These are phyloP conservation scores for Centella asiatica DNA, from an alignment of 129 eudicot species.

Conservation along the genomic window DNA sequence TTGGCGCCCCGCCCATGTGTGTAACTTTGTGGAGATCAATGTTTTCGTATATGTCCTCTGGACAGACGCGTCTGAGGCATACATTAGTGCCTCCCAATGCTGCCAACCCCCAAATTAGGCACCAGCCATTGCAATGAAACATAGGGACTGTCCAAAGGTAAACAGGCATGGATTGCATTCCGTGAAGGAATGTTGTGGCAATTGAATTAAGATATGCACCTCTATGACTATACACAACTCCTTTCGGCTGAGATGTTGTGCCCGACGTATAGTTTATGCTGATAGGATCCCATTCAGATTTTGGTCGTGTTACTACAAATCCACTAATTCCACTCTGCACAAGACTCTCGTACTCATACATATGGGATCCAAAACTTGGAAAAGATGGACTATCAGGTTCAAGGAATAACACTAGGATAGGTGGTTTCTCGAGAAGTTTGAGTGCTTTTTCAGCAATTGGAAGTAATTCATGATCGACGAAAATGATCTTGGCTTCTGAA, in stretches of 20 bases:
- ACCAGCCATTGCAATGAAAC: conserved; percentile 99
- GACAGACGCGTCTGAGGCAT: conserved; percentile 58
- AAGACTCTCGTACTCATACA: conserved; percentile 45
- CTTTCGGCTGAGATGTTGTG: conserved; percentile 89
- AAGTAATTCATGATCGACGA: conserved; percentile 63
- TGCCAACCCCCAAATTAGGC: conserved; percentile 79
- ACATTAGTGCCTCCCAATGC: conserved; percentile 83
- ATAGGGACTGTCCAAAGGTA: conserved; percentile 91
- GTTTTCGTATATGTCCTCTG: conserved; percentile 51
- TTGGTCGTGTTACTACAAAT: conserved; percentile 42
- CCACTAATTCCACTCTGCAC: conserved; percentile 25
- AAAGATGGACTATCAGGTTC: conserved; percentile 15
- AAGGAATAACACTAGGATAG: conserved; percentile 40
- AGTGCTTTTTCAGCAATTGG: conserved; percentile 43
- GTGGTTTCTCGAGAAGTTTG: conserved; percentile 31
- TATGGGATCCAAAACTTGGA: conserved; percentile 1
- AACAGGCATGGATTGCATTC: conserved; percentile 51
- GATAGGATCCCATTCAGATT: conserved; percentile 54
- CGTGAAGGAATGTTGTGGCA: conserved; percentile 61
- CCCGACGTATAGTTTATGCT: conserved; percentile 86
- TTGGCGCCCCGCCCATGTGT: conserved; percentile 62
- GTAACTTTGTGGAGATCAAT: conserved; percentile 57
- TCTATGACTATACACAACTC: conserved; percentile 80
- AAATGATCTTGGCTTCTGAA: conserved; percentile 65
- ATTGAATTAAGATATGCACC: conserved; percentile 25